Conservation (phyloP, 2,329 filamentous ascomycete genomes). For the Rasamsonia emersonii region DNA sequence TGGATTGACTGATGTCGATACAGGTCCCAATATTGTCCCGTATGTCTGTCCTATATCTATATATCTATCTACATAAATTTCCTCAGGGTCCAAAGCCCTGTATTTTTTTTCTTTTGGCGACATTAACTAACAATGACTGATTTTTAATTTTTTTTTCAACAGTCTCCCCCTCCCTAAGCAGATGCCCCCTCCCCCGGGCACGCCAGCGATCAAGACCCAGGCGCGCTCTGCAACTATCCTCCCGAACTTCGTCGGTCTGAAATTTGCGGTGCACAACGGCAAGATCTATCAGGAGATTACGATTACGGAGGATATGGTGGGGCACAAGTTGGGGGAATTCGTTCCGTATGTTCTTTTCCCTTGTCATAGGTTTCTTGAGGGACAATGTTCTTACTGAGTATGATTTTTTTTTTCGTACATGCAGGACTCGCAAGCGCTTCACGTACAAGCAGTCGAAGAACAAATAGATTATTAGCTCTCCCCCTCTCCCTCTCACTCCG, state of each 20-base stretch:
- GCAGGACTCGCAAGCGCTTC: slow-evolving; percentile 59
- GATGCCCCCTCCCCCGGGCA: slow-evolving; percentile 49
- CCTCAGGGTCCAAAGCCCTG: slow-evolving; percentile 1
- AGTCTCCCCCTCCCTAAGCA: slow-evolving; percentile 34
- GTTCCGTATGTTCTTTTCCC: slow-evolving; percentile 56
- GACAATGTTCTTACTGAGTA: not conserved
- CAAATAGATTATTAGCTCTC: slow-evolving; percentile 44
- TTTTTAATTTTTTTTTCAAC: slow-evolving; percentile 11
- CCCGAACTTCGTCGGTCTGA: slow-evolving; percentile 82
- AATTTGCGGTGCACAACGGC: slow-evolving; percentile 87
- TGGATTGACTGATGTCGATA: slow-evolving; percentile 12
- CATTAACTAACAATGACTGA: not conserved
- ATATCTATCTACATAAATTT: not conserved
- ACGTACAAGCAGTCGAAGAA: slow-evolving; percentile 64
- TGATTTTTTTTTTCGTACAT: not conserved
- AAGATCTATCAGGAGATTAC: slow-evolving; percentile 74
- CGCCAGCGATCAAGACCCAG: slow-evolving; percentile 72
- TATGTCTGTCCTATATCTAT: slow-evolving; percentile 40
- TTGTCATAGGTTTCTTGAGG: too few species aligned
- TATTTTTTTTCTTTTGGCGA: too few species aligned
- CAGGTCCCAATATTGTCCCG: slow-evolving; percentile 64
- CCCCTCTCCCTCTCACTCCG: slow-evolving; percentile 2
- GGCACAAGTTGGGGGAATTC: slow-evolving; percentile 90
- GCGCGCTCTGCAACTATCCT: slow-evolving; percentile 83
- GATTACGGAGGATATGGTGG: slow-evolving; percentile 94